phyloP scores from a whole-genome alignment of 2,329 filamentous ascomycete genomes.

The Curvularia verruculosa region DNA sequence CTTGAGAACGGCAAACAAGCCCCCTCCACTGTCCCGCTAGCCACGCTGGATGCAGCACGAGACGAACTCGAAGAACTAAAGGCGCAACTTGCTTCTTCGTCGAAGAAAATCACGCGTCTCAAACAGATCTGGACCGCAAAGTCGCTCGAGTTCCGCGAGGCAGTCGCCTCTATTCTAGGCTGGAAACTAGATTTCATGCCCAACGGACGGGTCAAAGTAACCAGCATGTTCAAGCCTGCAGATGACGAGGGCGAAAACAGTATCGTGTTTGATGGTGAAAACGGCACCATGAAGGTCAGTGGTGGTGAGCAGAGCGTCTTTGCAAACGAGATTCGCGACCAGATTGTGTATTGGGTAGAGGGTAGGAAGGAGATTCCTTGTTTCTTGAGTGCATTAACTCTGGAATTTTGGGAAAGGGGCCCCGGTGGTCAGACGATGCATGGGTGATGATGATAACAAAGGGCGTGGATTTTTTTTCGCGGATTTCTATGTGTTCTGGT shows the following conservation, averaged over 20 bases:
- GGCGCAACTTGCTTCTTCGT: conserved; percentile 62
- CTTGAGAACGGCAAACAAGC: conserved; percentile 55
- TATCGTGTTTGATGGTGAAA: conserved; percentile 87
- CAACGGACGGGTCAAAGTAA: conserved; percentile 94
- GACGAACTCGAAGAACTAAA: conserved; percentile 71
- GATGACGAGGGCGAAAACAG: conserved; percentile 64
- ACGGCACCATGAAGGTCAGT: conserved; percentile 96
- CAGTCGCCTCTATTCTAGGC: conserved; percentile 87
- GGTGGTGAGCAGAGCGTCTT: conserved; percentile 88
- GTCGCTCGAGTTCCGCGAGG: conserved; percentile 92
- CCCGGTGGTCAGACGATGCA: conserved; percentile 32
- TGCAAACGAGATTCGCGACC: conserved; percentile 79
- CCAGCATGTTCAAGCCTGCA: conserved; percentile 79
- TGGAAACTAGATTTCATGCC: conserved; percentile 96
- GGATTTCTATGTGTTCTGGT: not conserved
- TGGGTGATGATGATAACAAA: not conserved
- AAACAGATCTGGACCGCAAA: conserved; percentile 94
- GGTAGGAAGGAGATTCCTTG: conserved; percentile 93
- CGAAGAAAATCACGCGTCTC: conserved; percentile 83
- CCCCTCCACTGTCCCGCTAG: conserved; percentile 70
- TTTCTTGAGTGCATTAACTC: conserved; percentile 85
- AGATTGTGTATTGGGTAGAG: conserved; percentile 95
- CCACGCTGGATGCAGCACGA: conserved; percentile 75
- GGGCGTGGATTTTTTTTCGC: not conserved
- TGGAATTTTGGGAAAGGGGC: conserved; percentile 86